phyloP scores from a whole-genome alignment of 257 asterid genomes.

The Ophiorrhiza pumila region DNA sequence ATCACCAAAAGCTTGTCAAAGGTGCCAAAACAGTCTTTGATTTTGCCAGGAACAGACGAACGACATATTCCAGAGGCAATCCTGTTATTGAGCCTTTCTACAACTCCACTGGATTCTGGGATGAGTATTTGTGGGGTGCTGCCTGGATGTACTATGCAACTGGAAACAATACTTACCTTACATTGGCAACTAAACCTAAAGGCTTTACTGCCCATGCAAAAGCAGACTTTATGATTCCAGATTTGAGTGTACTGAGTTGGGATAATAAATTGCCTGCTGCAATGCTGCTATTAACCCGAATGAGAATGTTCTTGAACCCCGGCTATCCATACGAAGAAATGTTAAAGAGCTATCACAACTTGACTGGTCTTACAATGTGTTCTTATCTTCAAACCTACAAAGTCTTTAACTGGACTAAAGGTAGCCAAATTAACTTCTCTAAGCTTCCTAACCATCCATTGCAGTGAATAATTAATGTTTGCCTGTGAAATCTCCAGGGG shows the following conservation, averaged over 20 bases:
- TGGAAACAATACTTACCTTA: conserved; percentile 53
- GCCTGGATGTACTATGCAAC: conserved; percentile 89
- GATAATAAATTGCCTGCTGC: conserved; percentile 90
- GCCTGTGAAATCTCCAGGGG: conserved; percentile 39
- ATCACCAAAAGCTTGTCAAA: conserved; percentile 45
- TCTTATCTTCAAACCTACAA: conserved; percentile 55
- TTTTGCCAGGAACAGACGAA: conserved; percentile 55
- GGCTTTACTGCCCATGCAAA: conserved; percentile 35
- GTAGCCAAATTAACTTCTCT: conserved; percentile 23
- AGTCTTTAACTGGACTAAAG: conserved; percentile 77
- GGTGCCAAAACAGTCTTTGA: conserved; percentile 56
- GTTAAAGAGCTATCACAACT: conserved; percentile 57
- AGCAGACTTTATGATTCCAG: conserved; percentile 43
- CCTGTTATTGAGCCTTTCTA: conserved; percentile 55
- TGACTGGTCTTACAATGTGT: conserved; percentile 75
- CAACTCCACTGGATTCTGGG: conserved; percentile 71
- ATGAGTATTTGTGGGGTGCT: conserved; percentile 80
- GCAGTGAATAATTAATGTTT: background rate
- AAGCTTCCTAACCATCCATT: background rate
- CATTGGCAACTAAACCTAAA: conserved; percentile 45
- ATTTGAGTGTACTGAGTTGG: conserved; percentile 77
- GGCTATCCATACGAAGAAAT: conserved; percentile 90
- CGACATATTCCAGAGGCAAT: conserved; percentile 50
- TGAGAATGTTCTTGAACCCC: conserved; percentile 64
- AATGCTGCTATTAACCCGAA: conserved; percentile 63